phyloP scores from a whole-genome alignment of 495 filamentous ascomycete species.

The Penicillium maclennaniae region DNA sequence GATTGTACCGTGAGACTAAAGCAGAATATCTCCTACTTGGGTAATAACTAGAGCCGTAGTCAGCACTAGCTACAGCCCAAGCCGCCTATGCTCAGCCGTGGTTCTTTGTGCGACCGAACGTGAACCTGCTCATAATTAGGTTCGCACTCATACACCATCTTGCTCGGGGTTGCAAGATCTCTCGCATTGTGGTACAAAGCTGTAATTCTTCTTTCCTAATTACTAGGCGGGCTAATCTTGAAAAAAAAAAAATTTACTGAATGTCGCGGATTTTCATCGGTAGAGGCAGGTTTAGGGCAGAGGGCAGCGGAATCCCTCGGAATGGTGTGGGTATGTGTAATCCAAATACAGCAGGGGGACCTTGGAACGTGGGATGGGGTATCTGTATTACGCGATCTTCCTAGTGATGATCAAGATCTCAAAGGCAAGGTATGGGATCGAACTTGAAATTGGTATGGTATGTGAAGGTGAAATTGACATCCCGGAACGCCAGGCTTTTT shows the following conservation, averaged over 20 bases:
- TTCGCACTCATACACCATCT: background rate
- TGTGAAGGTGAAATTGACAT: background rate
- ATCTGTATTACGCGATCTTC: slow-evolving; percentile 4
- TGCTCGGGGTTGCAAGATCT: background rate
- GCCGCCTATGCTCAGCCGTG: background rate
- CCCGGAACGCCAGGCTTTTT: background rate
- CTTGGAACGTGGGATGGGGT: slow-evolving; percentile 11
- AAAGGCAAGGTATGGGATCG: background rate
- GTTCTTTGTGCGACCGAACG: background rate
- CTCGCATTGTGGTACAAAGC: background rate
- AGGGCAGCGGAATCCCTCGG: slow-evolving; percentile 32
- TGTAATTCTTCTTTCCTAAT: background rate
- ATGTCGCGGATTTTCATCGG: slow-evolving; percentile 1
- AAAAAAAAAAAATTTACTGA: background rate
- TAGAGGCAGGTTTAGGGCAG: slow-evolving; percentile 28
- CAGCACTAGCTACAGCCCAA: no score
- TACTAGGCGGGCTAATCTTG: background rate
- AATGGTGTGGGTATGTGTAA: slow-evolving; percentile 24
- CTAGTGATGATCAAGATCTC: background rate
- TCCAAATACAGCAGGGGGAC: slow-evolving; percentile 15
- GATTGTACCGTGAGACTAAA: background rate
- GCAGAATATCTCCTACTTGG: background rate
- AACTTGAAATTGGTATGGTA: background rate
- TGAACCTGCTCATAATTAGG: background rate
- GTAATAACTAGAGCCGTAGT: background rate